Base-by-base conservation (phyloP, 1,284 basidiomycete genomes). In the Coniferiporia sulphurascens region DNA sequence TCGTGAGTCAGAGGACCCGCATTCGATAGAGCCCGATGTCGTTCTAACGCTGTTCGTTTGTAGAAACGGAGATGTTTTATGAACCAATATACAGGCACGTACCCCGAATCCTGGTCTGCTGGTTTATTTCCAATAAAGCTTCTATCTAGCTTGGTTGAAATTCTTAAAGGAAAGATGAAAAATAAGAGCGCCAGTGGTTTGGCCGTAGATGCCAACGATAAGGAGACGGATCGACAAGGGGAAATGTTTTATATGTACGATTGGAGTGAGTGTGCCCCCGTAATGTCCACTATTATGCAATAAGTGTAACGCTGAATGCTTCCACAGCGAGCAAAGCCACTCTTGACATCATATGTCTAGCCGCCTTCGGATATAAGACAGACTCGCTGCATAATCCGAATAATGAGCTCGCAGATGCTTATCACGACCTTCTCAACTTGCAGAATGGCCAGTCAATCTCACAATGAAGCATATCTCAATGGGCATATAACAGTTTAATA, bases 1-100 rank as follows among this genome's bases (percentile, higher is more conserved):
- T 55, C 77, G 78, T 80, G 62, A 55, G 79, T 75, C 32, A 27
- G 27, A 27, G 27, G 27, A 27, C 27, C 27, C 27, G 27, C 27
- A 27, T 27, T 27, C 5, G 3, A 5, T 27, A 27, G 27, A 27
- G 5, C 27, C 27, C 3, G 27, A 27, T 27, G 27, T 27, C 27
- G 27, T 27, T 27, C 27, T 27, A 27, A 27, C 10, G 21, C 22
- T 50, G 10, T 46, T 41, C 9, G n/a, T 10, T 27, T 27, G 8
- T 12, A 81, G 78, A 81, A 65, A 78, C 72, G 32, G 75, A 78
- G 54, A 76, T 79, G 75, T 81, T 78, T 62, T 76, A 78, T 56
- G 73, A 77, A 27, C 69, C 76, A 1, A 74, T 78, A 44, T 74
- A 79, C 55, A 70, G 70, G 78, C 79, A 57, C n/a, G 66, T 62